Evolutionary conservation across 345 rosid genomes (phyloP).

Genomic region (Erysimum cheiranthoides): DNA sequence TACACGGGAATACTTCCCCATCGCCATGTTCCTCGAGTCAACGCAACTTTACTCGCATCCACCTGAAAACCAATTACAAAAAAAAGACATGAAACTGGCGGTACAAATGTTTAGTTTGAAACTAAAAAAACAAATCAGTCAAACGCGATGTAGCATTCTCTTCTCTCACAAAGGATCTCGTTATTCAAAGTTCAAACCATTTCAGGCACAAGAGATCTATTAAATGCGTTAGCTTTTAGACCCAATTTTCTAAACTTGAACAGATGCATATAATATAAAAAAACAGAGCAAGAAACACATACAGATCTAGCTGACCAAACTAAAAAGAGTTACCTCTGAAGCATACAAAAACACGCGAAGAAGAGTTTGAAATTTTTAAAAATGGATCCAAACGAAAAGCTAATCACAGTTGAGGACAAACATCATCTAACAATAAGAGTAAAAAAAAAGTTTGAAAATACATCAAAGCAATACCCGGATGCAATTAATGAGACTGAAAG

Average conservation of each 20-base stretch:
- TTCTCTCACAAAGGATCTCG: constrained; percentile 16
- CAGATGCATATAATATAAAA: neutral
- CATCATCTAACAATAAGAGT: constrained; percentile 20
- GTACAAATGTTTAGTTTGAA: neutral
- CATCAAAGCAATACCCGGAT: constrained; percentile 23
- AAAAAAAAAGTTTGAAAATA: neutral
- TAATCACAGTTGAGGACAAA: neutral
- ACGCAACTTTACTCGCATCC: constrained; percentile 23
- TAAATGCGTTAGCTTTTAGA: neutral
- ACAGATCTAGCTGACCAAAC: constrained; percentile 28
- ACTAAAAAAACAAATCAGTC: neutral
- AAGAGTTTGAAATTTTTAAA: neutral
- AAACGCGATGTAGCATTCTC: neutral
- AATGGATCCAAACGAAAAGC: constrained; percentile 10
- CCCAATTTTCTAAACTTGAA: neutral
- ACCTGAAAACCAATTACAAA: constrained; percentile 35
- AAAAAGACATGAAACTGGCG: neutral
- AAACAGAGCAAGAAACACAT: constrained; percentile 8
- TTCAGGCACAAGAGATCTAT: neutral
- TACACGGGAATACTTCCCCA: constrained; percentile 66
- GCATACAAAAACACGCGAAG: neutral
- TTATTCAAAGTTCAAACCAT: constrained; percentile 9
- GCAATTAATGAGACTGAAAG: constrained; percentile 1
- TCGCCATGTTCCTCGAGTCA: constrained; percentile 54
- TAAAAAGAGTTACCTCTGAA: constrained; percentile 10